Base-by-base conservation (phyloP, 139 green algal genomes). In the Tetradesmus lagerheimii region DNA sequence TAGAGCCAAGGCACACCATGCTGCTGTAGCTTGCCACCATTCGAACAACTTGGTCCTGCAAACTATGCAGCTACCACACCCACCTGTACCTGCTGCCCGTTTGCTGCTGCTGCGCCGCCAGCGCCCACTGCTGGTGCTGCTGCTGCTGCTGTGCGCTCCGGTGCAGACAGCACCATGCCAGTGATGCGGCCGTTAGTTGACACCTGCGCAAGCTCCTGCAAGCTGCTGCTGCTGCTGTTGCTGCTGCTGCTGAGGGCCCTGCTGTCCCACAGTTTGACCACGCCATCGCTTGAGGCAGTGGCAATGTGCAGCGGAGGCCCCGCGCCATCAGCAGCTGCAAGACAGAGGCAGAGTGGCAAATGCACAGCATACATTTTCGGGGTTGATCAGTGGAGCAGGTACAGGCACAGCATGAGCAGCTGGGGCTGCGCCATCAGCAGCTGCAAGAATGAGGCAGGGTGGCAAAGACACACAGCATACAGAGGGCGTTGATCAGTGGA, bases 181-280 rank as follows among this genome's bases (percentile, higher is more conserved):
- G 93, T 95, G 76, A 95, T 90, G 12, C 93, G 89, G 4, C 89
- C 93, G 25, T 66, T 14, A 0, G 90, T 94, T 0, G 86, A 43
- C 2, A 90, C 78, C 18, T 18, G n/a, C 34, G 76, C 85, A 31
- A 92, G 64, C 47, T 90, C 83, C 78, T 37, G 64, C 31, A 38
- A 85, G 50, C 76, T 77, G 78, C 31, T 79, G 47, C 45, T 35
- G 35, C 75, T 45, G 34, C 25, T 45, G n/a, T 29, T 75, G 47
- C 80, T 86, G 50, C 57, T 80, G 43, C 34, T 76, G n/a, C 35
- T 62, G 31, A 85, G 41, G 39, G 38, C 62, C 12, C 89, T 85
- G 23, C 92, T 53, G 50, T 96, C 93, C 96, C 96, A 98, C 47
- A 97, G 47, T 84, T 95, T 95, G 31, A 98, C 79, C n/a, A 90